Conservation (phyloP, 306 rosid genomes). For the Vicia sativa region DNA sequence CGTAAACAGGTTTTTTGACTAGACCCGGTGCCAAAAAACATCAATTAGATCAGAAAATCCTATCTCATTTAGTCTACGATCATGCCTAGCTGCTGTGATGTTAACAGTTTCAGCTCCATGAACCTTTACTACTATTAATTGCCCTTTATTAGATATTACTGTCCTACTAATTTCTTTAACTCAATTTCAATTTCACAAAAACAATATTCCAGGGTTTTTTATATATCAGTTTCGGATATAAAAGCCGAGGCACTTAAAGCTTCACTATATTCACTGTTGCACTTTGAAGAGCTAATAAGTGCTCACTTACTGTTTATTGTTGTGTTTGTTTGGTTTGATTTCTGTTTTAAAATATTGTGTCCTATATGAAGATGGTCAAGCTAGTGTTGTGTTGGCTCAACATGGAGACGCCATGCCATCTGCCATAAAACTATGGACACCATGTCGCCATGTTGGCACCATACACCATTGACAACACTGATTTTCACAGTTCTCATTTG, state of each 20-base stretch:
- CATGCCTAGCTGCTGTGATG: neutral
- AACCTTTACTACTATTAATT: no score
- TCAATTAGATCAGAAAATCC: slow-evolving; percentile 21
- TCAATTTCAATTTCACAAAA: no score
- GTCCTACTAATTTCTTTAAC: no score
- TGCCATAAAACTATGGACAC: slow-evolving; percentile 5
- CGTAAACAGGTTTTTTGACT: neutral
- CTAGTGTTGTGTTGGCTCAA: neutral
- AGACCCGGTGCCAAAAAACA: neutral
- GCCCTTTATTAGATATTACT: no score
- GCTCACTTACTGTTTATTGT: neutral
- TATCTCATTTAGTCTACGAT: slow-evolving; percentile 2
- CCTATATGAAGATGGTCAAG: neutral
- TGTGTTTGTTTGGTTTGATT: neutral
- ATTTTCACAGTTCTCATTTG: slow-evolving; percentile 52
- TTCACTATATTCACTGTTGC: no score
- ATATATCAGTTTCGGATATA: no score
- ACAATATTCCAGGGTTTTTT: no score
- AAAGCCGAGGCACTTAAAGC: no score
- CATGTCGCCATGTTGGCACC: neutral
- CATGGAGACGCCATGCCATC: slow-evolving; percentile 9
- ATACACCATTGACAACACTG: slow-evolving; percentile 25
- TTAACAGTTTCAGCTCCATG: slow-evolving; percentile 7
- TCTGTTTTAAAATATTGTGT: neutral
- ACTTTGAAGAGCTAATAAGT: neutral